Evolutionary conservation across 192 early-diverging fungal species (phyloP).

Genomic region (Spizellomyces punctatus): DNA sequence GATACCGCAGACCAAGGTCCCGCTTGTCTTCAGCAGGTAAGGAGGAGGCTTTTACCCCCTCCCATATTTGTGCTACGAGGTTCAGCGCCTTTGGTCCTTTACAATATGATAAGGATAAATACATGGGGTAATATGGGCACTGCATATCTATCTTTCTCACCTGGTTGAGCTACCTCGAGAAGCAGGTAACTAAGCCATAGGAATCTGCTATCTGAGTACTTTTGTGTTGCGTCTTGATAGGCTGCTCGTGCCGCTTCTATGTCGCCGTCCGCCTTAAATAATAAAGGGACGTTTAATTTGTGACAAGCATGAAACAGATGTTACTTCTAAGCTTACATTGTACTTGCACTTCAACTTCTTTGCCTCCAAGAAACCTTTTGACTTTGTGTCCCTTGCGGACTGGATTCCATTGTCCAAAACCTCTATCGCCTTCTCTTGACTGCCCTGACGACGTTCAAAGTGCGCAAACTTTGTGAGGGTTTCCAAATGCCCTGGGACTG

Average conservation of each 20-base stretch:
- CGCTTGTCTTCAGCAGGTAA: slow-evolving; percentile 55
- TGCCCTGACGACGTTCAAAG: slow-evolving; percentile 64
- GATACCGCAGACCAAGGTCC: slow-evolving; percentile 57
- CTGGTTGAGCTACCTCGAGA: slow-evolving; percentile 65
- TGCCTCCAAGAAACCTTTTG: slow-evolving; percentile 57
- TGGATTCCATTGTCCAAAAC: slow-evolving; percentile 46
- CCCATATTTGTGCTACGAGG: slow-evolving; percentile 50
- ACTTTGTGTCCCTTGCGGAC: slow-evolving; percentile 44
- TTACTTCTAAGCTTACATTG: not conserved
- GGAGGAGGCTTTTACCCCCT: slow-evolving; percentile 44
- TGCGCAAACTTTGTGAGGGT: slow-evolving; percentile 62
- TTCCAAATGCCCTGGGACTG: slow-evolving; percentile 71
- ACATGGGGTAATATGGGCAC: too few species aligned
- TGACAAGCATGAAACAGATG: not conserved
- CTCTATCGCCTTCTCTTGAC: slow-evolving; percentile 40
- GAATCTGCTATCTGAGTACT: slow-evolving; percentile 55
- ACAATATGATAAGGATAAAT: too few species aligned
- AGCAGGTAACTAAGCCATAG: slow-evolving; percentile 59
- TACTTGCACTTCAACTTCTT: slow-evolving; percentile 44
- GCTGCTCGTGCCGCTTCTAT: slow-evolving; percentile 44
- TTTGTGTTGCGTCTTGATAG: slow-evolving; percentile 47
- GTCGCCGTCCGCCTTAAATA: not conserved
- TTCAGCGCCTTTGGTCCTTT: slow-evolving; percentile 35
- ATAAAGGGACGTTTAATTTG: too few species aligned
- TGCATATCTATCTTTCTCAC: slow-evolving; percentile 28